A percentile compares a stretch with the other conserved stretches of the same genome.
phyloP scores from a whole-genome alignment of 495 filamentous ascomycete species.

The Cenococcum geophilum region DNA sequence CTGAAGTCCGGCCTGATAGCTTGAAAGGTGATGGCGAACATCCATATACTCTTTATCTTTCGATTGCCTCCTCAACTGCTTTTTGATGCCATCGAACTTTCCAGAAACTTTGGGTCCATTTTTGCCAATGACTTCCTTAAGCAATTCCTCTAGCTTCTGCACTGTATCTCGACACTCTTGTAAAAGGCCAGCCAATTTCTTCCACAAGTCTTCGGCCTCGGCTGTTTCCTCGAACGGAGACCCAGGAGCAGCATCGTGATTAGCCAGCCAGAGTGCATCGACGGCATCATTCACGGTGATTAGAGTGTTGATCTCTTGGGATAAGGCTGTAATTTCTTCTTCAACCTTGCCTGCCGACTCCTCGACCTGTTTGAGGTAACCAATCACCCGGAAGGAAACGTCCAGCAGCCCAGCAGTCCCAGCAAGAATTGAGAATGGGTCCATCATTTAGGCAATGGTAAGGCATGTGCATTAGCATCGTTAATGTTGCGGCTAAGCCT shows the following conservation, averaged over 20 bases:
- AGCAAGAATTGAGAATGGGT: constrained; percentile 2
- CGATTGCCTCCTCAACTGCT: neutral
- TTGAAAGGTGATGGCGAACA: neutral
- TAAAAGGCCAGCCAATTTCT: neutral
- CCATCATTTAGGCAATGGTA: neutral
- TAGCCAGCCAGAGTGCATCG: neutral
- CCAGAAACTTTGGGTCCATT: neutral
- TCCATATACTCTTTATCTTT: neutral
- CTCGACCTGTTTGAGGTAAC: neutral
- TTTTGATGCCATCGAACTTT: neutral
- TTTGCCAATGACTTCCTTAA: neutral
- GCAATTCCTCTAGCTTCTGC: neutral
- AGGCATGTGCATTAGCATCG: neutral
- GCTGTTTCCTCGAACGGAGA: neutral
- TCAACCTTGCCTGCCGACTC: neutral
- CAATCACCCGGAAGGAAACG: neutral
- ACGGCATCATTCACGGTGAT: neutral
- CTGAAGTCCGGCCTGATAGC: neutral
- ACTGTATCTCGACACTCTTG: neutral
- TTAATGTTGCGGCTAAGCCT: too few species aligned
- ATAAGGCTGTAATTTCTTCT: neutral
- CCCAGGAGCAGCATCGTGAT: neutral
- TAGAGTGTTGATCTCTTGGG: constrained; percentile 3
- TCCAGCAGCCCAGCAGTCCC: constrained; percentile 1
- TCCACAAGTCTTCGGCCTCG: neutral